Conservation (phyloP, 1,284 basidiomycete genomes). For the Inonotus obliquus region DNA sequence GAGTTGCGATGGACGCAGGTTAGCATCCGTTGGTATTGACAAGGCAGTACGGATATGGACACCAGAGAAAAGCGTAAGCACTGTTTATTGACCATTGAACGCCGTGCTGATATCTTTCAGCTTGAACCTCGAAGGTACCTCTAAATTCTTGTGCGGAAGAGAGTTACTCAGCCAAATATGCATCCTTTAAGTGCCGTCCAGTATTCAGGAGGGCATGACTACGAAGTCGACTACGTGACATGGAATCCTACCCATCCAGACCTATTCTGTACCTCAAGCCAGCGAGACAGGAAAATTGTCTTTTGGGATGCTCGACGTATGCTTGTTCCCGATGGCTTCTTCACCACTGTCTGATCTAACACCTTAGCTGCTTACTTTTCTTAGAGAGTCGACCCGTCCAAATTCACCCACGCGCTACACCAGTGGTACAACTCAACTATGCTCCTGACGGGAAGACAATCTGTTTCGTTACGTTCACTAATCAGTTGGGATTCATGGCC, state of each 20-base stretch:
- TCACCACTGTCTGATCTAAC: constrained; percentile 4
- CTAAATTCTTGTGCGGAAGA: background rate
- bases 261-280: constrained; percentile 70
- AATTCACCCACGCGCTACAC: constrained; percentile 47
- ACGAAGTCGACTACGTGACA: constrained; percentile 70
- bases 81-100: background rate
- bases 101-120: constrained; percentile 31
- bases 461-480: constrained; percentile 54
- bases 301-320: constrained; percentile 82
- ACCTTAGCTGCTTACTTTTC: background rate
- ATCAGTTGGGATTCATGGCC: constrained; percentile 55
- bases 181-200: constrained; percentile 35
- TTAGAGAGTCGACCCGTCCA: constrained; percentile 66
- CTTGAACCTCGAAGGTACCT: constrained; percentile 50
- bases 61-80: constrained; percentile 67
- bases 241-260: constrained; percentile 82
- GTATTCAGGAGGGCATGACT: constrained; percentile 63
- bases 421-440: constrained; percentile 61
- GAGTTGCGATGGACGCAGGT: constrained; percentile 75
- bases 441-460: constrained; percentile 65
- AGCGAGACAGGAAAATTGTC: constrained; percentile 64
- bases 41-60: constrained; percentile 69
- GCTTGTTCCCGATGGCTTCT: constrained; percentile 24
- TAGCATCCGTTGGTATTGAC: constrained; percentile 75
- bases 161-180: background rate